Percentiles rank a stretch among this genome's conserved stretches.
Conservation (phyloP, 2,329 filamentous ascomycete genomes). For the Stenocarpella maydis region DNA sequence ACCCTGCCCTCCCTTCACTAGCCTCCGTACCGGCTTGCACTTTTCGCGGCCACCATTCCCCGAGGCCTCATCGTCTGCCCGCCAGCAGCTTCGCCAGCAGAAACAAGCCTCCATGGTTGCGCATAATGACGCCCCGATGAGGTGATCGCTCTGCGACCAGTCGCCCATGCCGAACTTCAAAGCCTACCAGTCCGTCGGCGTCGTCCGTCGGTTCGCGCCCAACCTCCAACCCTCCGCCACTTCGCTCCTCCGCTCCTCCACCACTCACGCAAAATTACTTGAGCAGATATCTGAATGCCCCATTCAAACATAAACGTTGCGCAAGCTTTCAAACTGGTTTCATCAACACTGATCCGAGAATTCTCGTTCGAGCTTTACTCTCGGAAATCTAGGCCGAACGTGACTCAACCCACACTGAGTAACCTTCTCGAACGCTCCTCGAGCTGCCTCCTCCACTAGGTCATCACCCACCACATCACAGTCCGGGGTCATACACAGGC, state of each 20-base stretch:
- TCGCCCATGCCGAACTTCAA: conserved; percentile 1
- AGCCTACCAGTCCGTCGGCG: neutral
- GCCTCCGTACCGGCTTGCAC: neutral
- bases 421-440: conserved; percentile 11
- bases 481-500: neutral
- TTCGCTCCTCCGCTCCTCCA: neutral
- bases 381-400: conserved; percentile 9
- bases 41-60: conserved; percentile 10
- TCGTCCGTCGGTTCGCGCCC: neutral
- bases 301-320: neutral
- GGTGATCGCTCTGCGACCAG: conserved; percentile 22
- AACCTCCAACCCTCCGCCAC: neutral
- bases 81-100: conserved; percentile 11
- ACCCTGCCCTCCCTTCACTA: neutral
- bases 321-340: conserved; percentile 26
- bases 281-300: too few relatives aligned
- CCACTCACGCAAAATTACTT: conserved; percentile 14
- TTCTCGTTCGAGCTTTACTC: conserved; percentile 7
- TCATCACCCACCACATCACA: neutral
- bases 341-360: conserved; percentile 22
- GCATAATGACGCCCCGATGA: conserved; percentile 21
- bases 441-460: neutral
- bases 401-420: neutral
- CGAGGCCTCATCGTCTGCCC: conserved; percentile 11
- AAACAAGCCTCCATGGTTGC: conserved; percentile 19